Conservation (phyloP, 1,284 basidiomycete species). For the Ustilago nuda region DNA sequence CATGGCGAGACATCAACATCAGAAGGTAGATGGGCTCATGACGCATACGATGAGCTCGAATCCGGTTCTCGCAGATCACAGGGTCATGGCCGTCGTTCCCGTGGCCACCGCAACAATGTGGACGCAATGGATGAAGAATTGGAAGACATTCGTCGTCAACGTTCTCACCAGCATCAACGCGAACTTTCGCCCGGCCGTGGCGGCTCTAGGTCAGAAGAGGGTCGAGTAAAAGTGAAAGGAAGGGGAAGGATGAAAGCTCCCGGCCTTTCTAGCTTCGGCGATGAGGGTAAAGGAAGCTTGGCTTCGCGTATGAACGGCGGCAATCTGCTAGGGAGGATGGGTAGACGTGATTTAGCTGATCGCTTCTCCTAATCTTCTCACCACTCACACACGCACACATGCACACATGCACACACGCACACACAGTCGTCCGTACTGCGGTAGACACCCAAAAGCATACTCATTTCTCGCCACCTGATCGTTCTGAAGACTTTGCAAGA, state of each 20-base stretch:
- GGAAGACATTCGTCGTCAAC: slow-evolving; percentile 19
- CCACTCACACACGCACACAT: background rate
- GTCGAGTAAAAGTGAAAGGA: slow-evolving; percentile 39
- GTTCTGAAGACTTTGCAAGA: background rate
- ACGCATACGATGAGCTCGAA: slow-evolving; percentile 24
- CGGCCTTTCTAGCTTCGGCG: slow-evolving; percentile 15
- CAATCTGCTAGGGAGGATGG: slow-evolving; percentile 19
- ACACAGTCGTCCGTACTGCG: background rate
- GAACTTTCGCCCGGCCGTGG: slow-evolving; percentile 46
- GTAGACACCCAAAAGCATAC: background rate
- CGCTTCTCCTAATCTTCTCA: slow-evolving; percentile 25
- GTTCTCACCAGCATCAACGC: slow-evolving; percentile 22
- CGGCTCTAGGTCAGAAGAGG: background rate
- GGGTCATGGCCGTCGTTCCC: slow-evolving; percentile 14
- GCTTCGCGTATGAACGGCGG: slow-evolving; percentile 3
- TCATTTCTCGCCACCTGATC: background rate
- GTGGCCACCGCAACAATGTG: slow-evolving; percentile 8
- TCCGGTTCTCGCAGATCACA: background rate
- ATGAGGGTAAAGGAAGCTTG: slow-evolving; percentile 6
- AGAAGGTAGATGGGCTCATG: slow-evolving; percentile 31
- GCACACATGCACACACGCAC: background rate
- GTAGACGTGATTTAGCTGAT: slow-evolving; percentile 15
- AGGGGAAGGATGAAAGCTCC: slow-evolving; percentile 53
- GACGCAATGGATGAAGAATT: slow-evolving; percentile 50
- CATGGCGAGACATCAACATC: slow-evolving; percentile 4